Percentiles rank a stretch among this genome's conserved stretches.
Conservation (phyloP, 805 yeast species). For the Sugiyamaella americana region DNA sequence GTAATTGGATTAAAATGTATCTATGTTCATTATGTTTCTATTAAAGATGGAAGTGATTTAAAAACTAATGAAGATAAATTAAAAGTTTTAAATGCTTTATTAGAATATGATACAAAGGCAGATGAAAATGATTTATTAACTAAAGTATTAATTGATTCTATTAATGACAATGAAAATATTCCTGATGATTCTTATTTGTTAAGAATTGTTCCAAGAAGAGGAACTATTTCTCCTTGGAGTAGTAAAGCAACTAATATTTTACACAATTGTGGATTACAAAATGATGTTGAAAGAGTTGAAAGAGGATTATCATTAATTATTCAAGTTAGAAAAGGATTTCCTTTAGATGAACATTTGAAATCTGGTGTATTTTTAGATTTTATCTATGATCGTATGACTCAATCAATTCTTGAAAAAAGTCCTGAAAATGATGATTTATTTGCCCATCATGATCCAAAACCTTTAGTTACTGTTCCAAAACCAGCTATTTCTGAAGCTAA, state of each 20-base stretch:
- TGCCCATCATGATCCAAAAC: slow-evolving; percentile 73
- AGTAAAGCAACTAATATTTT: slow-evolving; percentile 96
- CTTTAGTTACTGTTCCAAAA: slow-evolving; percentile 53
- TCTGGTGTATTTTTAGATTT: slow-evolving; percentile 58
- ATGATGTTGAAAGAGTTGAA: slow-evolving; percentile 75
- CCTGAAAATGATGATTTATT: slow-evolving; percentile 70
- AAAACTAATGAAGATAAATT: slow-evolving; percentile 26
- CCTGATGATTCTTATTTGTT: slow-evolving; percentile 46
- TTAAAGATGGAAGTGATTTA: slow-evolving; percentile 34
- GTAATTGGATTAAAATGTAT: slow-evolving; percentile 67
- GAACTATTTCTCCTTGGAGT: slow-evolving; percentile 98
- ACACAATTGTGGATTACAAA: slow-evolving; percentile 74
- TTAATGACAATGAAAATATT: slow-evolving; percentile 30
- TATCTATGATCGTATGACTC: slow-evolving; percentile 94
- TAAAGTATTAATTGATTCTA: slow-evolving; percentile 36
- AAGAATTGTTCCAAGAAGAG: slow-evolving; percentile 83
- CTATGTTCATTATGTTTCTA: slow-evolving; percentile 74
- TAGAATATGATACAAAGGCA: slow-evolving; percentile 67
- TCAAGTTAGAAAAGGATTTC: slow-evolving; percentile 64
- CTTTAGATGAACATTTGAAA: slow-evolving; percentile 49
- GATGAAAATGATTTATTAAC: slow-evolving; percentile 46
- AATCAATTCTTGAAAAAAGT: slow-evolving; percentile 41
- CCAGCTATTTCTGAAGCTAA: slow-evolving; percentile 71
- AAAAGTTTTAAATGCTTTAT: slow-evolving; percentile 49
- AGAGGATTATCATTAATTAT: slow-evolving; percentile 78